These are phyloP conservation scores for Nannizzia gypsea DNA, from an alignment of 2,329 filamentous ascomycete species.

Conservation along the genomic window DNA sequence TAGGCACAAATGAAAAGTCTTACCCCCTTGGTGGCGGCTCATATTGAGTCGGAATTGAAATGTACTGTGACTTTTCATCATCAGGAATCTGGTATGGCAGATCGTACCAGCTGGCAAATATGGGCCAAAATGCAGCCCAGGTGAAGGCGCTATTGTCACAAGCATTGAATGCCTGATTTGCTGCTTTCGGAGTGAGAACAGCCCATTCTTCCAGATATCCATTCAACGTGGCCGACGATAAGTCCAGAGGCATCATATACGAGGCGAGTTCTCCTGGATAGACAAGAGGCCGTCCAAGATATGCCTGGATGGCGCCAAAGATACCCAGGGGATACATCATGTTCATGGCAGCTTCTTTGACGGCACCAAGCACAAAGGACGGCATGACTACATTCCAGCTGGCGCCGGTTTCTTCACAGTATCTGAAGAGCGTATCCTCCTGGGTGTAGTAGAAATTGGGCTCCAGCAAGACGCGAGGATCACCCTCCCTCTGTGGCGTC, in stretches of 20 bases:
- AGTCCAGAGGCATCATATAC: slow-evolving; percentile 15
- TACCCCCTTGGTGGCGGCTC: slow-evolving; percentile 15
- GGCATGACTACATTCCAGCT: slow-evolving; percentile 20
- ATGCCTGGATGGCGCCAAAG: slow-evolving; percentile 17
- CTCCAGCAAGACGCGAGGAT: slow-evolving; percentile 17
- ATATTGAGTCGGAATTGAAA: slow-evolving; percentile 9
- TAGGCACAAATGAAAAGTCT: not conserved
- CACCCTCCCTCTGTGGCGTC: slow-evolving; percentile 19
- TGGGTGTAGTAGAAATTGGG: slow-evolving; percentile 23
- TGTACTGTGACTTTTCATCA: slow-evolving; percentile 11
- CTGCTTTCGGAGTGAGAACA: slow-evolving; percentile 17
- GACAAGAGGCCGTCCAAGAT: slow-evolving; percentile 15
- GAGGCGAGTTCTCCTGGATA: slow-evolving; percentile 17
- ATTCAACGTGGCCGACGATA: slow-evolving; percentile 18
- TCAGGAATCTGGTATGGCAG: slow-evolving; percentile 14
- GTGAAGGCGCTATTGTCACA: slow-evolving; percentile 19
- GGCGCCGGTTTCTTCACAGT: slow-evolving; percentile 15
- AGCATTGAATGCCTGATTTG: slow-evolving; percentile 21
- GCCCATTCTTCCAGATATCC: slow-evolving; percentile 21
- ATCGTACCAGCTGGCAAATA: slow-evolving; percentile 19
- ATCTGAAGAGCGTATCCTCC: slow-evolving; percentile 18
- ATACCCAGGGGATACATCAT: slow-evolving; percentile 17
- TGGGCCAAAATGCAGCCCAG: slow-evolving; percentile 20
- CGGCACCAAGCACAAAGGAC: slow-evolving; percentile 19
- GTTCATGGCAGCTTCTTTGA: slow-evolving; percentile 20